These are phyloP conservation scores for Calycina herbarum DNA, from an alignment of 2,329 filamentous ascomycete species.

Conservation along the genomic window DNA sequence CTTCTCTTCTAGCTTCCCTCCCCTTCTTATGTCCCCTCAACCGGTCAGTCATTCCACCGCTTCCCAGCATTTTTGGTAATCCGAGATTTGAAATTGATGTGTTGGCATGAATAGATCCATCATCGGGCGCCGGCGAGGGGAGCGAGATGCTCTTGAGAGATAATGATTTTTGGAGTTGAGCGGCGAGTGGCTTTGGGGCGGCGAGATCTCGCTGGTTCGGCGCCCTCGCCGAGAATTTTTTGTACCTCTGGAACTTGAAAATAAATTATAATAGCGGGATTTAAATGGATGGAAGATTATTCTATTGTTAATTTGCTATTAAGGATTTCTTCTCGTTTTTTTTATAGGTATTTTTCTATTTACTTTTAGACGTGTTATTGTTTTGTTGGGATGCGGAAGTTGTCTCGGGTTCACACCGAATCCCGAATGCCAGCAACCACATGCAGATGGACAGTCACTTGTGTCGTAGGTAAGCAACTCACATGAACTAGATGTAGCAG, in stretches of 20 bases:
- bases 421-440: background rate
- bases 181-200: background rate
- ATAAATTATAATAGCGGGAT: no score
- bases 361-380: background rate
- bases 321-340: no score
- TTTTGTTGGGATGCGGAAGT: no score
- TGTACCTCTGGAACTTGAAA: no score
- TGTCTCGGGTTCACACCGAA: background rate
- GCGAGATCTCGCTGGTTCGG: background rate
- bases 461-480: background rate
- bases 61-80: background rate
- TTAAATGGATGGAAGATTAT: no score
- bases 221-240: background rate
- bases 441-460: background rate
- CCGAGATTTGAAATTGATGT: background rate
- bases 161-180: no score
- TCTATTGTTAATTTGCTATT: no score
- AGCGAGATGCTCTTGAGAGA: background rate
- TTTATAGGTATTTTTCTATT: no score
- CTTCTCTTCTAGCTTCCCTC: background rate
- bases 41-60: background rate
- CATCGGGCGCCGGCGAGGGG: background rate
- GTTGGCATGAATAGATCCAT: background rate
- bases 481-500: background rate
- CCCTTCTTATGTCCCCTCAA: background rate